phyloP scores from a whole-genome alignment of 1,139 yeast genomes.

The Geotrichum cucujoidarum region DNA sequence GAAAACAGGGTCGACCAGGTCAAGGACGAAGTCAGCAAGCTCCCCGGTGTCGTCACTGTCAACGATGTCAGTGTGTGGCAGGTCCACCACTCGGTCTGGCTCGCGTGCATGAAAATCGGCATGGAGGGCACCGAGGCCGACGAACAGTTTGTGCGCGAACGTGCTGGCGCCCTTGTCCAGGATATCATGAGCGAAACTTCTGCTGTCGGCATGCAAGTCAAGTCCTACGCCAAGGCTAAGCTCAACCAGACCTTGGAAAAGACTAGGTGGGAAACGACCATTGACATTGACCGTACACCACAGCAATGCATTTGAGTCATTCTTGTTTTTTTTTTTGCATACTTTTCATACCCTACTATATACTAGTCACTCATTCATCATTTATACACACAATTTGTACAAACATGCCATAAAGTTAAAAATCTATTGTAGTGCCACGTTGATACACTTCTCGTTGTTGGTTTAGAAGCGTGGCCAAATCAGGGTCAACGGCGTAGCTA shows the following conservation, averaged over 20 bases:
- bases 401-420: too few species aligned
- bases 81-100: conserved; percentile 42
- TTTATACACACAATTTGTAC: too few species aligned
- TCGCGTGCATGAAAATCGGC: conserved; percentile 37
- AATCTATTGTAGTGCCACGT: too few species aligned
- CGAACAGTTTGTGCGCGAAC: conserved; percentile 3
- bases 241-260: conserved; percentile 7
- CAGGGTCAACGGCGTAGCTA: too few species aligned
- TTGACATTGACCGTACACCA: conserved; percentile 33
- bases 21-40: conserved; percentile 26
- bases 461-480: too few species aligned
- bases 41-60: conserved; percentile 33
- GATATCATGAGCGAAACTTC: not conserved
- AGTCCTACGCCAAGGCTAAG: conserved; percentile 27
- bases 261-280: conserved; percentile 39
- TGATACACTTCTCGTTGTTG: too few species aligned
- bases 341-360: not conserved
- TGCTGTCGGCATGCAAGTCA: conserved; percentile 33
- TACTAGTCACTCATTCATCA: too few species aligned
- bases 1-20: conserved; percentile 35
- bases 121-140: conserved; percentile 31
- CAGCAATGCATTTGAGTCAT: too few species aligned
- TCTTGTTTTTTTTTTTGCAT: not conserved
- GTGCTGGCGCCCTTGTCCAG: not conserved
- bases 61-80: conserved; percentile 40